A percentile compares a stretch with the other conserved stretches of the same genome.
These are phyloP conservation scores for Lipomyces yarrowii DNA, from an alignment of 1,139 yeast species.

Conservation along the genomic window DNA sequence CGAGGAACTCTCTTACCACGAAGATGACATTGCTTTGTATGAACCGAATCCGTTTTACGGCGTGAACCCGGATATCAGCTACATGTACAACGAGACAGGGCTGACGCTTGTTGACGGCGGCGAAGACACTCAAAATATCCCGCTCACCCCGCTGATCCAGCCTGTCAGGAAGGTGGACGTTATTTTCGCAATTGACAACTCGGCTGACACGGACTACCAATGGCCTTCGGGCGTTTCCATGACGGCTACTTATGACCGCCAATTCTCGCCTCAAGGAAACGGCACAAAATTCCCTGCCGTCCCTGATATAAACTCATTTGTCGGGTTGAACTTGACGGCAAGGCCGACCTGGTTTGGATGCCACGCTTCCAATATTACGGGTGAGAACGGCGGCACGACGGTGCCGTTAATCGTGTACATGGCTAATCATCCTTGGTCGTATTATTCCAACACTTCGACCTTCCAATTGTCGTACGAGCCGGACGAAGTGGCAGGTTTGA, in stretches of 20 bases:
- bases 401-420: slow-evolving; percentile 82
- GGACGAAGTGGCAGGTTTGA: slow-evolving; percentile 62
- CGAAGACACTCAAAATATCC: slow-evolving; percentile 78
- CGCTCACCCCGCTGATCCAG: slow-evolving; percentile 76
- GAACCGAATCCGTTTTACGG: slow-evolving; percentile 75
- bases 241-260: slow-evolving; percentile 65
- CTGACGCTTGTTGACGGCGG: slow-evolving; percentile 84
- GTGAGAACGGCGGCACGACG: slow-evolving; percentile 37
- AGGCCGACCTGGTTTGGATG: slow-evolving; percentile 72
- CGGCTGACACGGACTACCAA: slow-evolving; percentile 69
- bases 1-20: slow-evolving; percentile 36
- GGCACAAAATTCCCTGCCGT: slow-evolving; percentile 74
- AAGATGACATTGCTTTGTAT: slow-evolving; percentile 69
- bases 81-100: slow-evolving; percentile 46
- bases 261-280: slow-evolving; percentile 62
- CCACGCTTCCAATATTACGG: slow-evolving; percentile 54
- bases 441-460: slow-evolving; percentile 72
- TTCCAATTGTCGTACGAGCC: slow-evolving; percentile 66
- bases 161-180: slow-evolving; percentile 70
- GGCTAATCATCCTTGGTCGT: slow-evolving; percentile 75
- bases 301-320: slow-evolving; percentile 63
- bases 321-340: slow-evolving; percentile 53
- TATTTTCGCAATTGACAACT: slow-evolving; percentile 80
- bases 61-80: slow-evolving; percentile 37
- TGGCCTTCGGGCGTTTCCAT: slow-evolving; percentile 68